Evolutionary conservation across 179 eudicot species (phyloP).

Genomic region (Corrigiola litoralis): DNA sequence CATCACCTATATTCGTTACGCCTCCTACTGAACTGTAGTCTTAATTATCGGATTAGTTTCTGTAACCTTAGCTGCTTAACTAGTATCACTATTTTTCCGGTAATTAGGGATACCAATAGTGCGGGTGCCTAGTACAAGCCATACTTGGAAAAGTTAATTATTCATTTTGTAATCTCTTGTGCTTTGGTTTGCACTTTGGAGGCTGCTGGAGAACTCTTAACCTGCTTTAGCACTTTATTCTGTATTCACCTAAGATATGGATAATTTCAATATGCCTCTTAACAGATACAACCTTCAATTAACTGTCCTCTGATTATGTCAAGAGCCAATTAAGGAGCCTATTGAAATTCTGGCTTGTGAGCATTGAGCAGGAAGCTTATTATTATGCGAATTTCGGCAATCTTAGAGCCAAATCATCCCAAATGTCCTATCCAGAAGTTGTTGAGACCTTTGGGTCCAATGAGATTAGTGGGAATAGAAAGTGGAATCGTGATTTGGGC

Average conservation of each 20-base stretch:
- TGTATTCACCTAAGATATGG: not conserved
- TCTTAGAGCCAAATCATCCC: not conserved
- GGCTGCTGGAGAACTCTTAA: not conserved
- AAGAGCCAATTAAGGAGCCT: constrained; percentile 6
- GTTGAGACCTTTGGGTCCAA: constrained; percentile 13
- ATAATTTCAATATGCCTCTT: not conserved
- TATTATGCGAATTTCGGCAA: not conserved
- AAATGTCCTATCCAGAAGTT: not conserved
- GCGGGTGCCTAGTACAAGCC: too few species aligned
- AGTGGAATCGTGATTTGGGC: not conserved
- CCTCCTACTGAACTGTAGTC: too few species aligned
- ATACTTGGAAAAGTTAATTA: too few species aligned
- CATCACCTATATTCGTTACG: too few species aligned
- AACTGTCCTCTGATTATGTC: constrained; percentile 6
- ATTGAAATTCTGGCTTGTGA: too few species aligned
- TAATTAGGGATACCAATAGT: too few species aligned
- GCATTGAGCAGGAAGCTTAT: too few species aligned
- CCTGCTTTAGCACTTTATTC: not conserved
- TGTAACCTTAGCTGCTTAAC: too few species aligned
- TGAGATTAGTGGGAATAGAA: not conserved
- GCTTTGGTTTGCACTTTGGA: not conserved
- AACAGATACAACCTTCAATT: not conserved
- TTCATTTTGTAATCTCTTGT: not conserved
- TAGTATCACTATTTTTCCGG: too few species aligned
- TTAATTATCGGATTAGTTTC: too few species aligned